Evolutionary conservation across 1,139 yeast species (phyloP).

Genomic region (Debaryomyces singareniensis): DNA sequence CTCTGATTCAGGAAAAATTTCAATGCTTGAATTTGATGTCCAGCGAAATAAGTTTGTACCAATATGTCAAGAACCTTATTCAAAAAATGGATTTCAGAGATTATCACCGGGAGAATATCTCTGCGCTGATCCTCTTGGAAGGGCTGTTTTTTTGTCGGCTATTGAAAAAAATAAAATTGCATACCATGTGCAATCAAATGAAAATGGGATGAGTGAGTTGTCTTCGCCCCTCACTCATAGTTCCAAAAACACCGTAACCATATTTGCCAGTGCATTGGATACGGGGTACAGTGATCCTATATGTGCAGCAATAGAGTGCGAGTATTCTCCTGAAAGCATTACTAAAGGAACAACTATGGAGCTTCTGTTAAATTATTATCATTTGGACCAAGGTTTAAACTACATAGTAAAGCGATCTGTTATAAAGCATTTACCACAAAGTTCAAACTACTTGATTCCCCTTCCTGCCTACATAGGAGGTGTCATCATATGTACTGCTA

Average conservation of each 20-base stretch:
- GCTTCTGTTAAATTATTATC: conserved; percentile 56
- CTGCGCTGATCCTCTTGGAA: conserved; percentile 65
- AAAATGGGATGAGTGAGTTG: conserved; percentile 37
- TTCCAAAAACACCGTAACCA: conserved; percentile 46
- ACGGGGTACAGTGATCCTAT: conserved; percentile 76
- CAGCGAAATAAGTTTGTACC: conserved; percentile 37
- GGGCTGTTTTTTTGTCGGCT: conserved; percentile 69
- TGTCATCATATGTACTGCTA: conserved; percentile 32
- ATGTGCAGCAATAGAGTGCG: conserved; percentile 77
- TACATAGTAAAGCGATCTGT: conserved; percentile 51
- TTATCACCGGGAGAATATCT: conserved; percentile 71
- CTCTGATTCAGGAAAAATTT: conserved; percentile 75
- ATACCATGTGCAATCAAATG: conserved; percentile 32
- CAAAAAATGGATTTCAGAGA: conserved; percentile 71
- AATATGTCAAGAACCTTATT: conserved; percentile 58
- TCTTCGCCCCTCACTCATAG: conserved; percentile 74
- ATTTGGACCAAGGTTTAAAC: conserved; percentile 80
- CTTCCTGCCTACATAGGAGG: conserved; percentile 31
- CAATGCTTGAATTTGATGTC: conserved; percentile 47
- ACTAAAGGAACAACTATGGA: conserved; percentile 9
- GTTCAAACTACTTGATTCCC: conserved; percentile 27
- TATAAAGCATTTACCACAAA: conserved; percentile 29
- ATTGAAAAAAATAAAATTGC: conserved; percentile 68
- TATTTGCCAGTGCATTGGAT: conserved; percentile 56
- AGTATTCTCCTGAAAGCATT: conserved; percentile 27